Percentiles rank a stretch among this genome's conserved stretches.
These are phyloP conservation scores for Botryobasidium botryosum DNA, from an alignment of 768 basidiomycete species.

Conservation along the genomic window DNA sequence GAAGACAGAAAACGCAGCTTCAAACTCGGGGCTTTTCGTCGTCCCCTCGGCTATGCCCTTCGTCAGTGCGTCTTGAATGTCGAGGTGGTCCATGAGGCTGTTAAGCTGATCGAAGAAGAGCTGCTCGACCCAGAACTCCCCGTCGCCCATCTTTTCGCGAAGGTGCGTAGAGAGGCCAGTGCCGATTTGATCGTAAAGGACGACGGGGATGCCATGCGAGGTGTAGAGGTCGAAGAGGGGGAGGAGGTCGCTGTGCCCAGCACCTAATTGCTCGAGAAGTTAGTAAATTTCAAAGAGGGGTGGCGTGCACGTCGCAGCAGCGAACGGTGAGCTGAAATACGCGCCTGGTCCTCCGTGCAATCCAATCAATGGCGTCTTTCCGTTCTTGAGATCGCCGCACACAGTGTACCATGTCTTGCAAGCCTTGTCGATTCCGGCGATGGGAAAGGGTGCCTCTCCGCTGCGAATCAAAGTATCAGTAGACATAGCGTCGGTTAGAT, in stretches of 20 bases:
- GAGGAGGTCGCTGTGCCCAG: constrained; percentile 1
- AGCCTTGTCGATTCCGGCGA: too few relatives aligned
- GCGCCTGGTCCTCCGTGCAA: constrained; percentile 29
- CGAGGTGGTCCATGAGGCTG: constrained; percentile 6
- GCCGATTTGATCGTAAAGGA: constrained; percentile 12
- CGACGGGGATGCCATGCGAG: constrained; percentile 4
- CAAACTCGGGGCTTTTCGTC: constrained; percentile 5
- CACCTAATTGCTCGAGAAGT: constrained; percentile 10
- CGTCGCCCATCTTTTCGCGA: constrained; percentile 8
- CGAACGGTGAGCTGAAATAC: too few relatives aligned
- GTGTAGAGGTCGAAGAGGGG: background rate
- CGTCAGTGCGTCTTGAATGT: constrained; percentile 4
- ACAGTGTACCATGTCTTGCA: too few relatives aligned
- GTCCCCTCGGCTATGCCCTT: constrained; percentile 2
- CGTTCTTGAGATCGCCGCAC: too few relatives aligned
- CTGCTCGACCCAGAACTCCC: constrained; percentile 9
- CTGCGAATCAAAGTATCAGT: too few relatives aligned
- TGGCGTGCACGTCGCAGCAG: too few relatives aligned
- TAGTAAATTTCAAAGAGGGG: too few relatives aligned
- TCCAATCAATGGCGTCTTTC: too few relatives aligned
- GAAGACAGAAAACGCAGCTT: constrained; percentile 5
- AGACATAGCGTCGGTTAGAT: too few relatives aligned
- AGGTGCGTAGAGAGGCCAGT: constrained; percentile 10
- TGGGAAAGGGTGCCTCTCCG: too few relatives aligned
- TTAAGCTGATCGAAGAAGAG: constrained; percentile 10